These are phyloP conservation scores for Botrytis deweyae DNA, from an alignment of 2,329 filamentous ascomycete species.

Conservation along the genomic window DNA sequence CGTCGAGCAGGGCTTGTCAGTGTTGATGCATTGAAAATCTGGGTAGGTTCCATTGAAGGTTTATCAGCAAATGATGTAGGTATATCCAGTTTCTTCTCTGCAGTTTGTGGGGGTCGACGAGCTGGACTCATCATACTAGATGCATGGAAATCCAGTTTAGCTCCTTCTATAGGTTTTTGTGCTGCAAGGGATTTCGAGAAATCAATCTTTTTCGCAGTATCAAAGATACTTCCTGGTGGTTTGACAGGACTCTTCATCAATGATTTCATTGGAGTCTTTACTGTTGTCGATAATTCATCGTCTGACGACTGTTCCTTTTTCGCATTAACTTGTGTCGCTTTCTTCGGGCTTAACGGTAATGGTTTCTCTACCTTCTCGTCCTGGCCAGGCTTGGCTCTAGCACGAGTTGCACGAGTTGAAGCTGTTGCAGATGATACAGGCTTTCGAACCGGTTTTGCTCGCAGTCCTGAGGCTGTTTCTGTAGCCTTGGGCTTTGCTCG, in stretches of 20 bases:
- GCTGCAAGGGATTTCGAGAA: conserved; percentile 37
- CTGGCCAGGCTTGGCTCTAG: conserved; percentile 36
- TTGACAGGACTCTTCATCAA: conserved; percentile 58
- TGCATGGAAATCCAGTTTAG: conserved; percentile 41
- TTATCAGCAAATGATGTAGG: conserved; percentile 38
- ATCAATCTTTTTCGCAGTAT: conserved; percentile 41
- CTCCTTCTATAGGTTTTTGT: conserved; percentile 31
- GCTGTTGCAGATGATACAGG: conserved; percentile 38
- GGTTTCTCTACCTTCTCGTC: conserved; percentile 43
- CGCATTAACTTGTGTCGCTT: conserved; percentile 56
- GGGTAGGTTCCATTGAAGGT: conserved; percentile 29
- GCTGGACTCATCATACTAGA: conserved; percentile 54
- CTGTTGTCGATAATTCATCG: conserved; percentile 57
- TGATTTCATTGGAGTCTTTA: conserved; percentile 51
- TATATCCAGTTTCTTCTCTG: conserved; percentile 42
- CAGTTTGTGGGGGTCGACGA: conserved; percentile 48
- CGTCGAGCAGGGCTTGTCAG: conserved; percentile 58
- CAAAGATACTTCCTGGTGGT: conserved; percentile 42
- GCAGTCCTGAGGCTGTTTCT: conserved; percentile 43
- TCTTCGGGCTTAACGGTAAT: conserved; percentile 62
- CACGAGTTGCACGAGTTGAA: conserved; percentile 37
- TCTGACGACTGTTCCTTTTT: conserved; percentile 52
- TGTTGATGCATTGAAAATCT: conserved; percentile 43
- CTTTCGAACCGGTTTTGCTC: conserved; percentile 51
- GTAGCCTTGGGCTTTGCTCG: conserved; percentile 42